phyloP scores from a whole-genome alignment of 2,329 filamentous ascomycete genomes.

The Aspergillus flavus region DNA sequence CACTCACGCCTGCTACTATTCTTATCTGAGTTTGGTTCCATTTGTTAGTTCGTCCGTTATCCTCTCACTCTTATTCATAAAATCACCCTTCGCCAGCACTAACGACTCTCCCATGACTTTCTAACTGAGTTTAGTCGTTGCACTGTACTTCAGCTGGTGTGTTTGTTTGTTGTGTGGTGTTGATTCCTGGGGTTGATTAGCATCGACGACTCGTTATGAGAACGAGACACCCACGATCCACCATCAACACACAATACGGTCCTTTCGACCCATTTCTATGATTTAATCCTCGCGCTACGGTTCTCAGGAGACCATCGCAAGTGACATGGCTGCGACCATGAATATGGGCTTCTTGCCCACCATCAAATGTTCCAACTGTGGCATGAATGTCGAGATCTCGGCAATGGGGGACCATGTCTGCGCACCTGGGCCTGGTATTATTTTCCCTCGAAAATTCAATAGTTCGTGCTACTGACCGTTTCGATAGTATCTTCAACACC shows the following conservation, averaged over 20 bases:
- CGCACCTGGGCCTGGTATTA: conserved; percentile 44
- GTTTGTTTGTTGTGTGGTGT: background rate
- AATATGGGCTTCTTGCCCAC: conserved; percentile 74
- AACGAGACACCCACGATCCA: background rate
- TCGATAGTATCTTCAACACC: conserved; percentile 18
- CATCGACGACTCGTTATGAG: background rate
- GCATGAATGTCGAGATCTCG: conserved; percentile 76
- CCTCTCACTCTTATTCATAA: conserved; percentile 4
- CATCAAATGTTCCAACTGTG: conserved; percentile 86
- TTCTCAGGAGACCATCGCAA: conserved; percentile 48
- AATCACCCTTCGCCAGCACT: background rate
- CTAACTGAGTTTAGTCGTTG: background rate
- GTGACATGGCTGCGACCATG: conserved; percentile 40
- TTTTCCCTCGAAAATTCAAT: background rate
- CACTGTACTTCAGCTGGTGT: background rate
- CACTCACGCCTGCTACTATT: background rate
- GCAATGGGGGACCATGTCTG: conserved; percentile 86
- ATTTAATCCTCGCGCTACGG: background rate
- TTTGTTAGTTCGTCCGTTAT: background rate
- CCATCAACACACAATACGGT: background rate
- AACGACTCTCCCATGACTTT: background rate
- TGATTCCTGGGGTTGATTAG: background rate
- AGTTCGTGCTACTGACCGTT: background rate
- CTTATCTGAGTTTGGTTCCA: background rate
- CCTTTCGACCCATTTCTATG: conserved; percentile 4